phyloP scores from a whole-genome alignment of 768 basidiomycete genomes.

The Lyophyllum atratum region DNA sequence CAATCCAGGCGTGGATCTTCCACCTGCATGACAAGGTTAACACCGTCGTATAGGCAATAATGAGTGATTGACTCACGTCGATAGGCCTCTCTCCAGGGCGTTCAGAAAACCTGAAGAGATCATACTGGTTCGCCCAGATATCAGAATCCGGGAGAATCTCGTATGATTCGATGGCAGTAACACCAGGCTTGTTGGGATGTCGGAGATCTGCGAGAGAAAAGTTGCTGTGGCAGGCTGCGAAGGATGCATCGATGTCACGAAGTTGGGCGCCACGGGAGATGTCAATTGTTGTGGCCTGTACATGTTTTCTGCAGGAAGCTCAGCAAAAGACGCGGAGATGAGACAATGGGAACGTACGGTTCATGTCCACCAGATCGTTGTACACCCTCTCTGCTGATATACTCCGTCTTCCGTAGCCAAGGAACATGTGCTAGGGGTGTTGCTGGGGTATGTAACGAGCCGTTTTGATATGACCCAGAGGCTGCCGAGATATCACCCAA shows the following conservation, averaged over 20 bases:
- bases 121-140: conserved; percentile 90
- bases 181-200: conserved; percentile 78
- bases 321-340: neutral
- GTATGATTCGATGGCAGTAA: conserved; percentile 79
- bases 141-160: conserved; percentile 83
- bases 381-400: conserved; percentile 65
- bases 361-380: conserved; percentile 49
- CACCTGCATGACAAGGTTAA: conserved; percentile 38
- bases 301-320: conserved; percentile 44
- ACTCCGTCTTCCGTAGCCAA: conserved; percentile 93
- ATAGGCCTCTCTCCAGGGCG: conserved; percentile 76
- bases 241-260: conserved; percentile 77
- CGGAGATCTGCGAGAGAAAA: conserved; percentile 60
- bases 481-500: conserved; percentile 64
- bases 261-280: conserved; percentile 76
- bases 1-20: conserved; percentile 84
- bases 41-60: neutral
- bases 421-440: conserved; percentile 69
- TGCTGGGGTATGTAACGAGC: conserved; percentile 40
- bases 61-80: conserved; percentile 50
- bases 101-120: conserved; percentile 84
- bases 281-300: conserved; percentile 55
- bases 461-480: conserved; percentile 44
- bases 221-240: conserved; percentile 58
- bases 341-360: conserved; percentile 42